A percentile compares a stretch with the other conserved stretches of the same genome.
Conservation (phyloP, 2,329 filamentous ascomycete genomes). For the Calonectria crousiana region DNA sequence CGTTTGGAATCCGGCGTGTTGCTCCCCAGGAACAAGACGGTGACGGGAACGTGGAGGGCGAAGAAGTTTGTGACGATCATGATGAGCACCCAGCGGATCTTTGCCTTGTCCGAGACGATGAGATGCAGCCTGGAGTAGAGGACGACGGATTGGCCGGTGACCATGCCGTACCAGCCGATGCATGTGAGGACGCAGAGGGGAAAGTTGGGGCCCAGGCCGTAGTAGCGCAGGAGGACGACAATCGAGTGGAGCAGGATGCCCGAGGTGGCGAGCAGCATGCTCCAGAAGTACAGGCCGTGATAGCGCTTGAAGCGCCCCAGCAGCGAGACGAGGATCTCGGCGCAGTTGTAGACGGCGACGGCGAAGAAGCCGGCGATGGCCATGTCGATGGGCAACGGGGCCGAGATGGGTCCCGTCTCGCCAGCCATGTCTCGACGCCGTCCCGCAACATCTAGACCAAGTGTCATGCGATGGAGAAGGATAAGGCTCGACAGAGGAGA, state of each 20-base stretch:
- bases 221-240: slow-evolving; percentile 10
- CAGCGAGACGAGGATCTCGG: slow-evolving; percentile 2
- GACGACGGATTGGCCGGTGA: slow-evolving; percentile 71
- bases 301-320: slow-evolving; percentile 8
- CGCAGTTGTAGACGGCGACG: slow-evolving; percentile 9
- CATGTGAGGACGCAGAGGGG: slow-evolving; percentile 8
- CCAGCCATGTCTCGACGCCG: slow-evolving; percentile 5
- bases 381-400: slow-evolving; percentile 12
- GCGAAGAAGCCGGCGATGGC: slow-evolving; percentile 17
- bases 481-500: neutral
- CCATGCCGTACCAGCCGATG: slow-evolving; percentile 58
- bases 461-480: neutral
- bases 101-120: slow-evolving; percentile 62
- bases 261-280: slow-evolving; percentile 1
- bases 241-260: slow-evolving; percentile 1
- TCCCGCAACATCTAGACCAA: neutral
- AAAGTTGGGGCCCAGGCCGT: slow-evolving; percentile 6
- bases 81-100: slow-evolving; percentile 62
- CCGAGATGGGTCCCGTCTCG: slow-evolving; percentile 18
- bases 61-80: slow-evolving; percentile 70
- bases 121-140: slow-evolving; percentile 73
- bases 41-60: slow-evolving; percentile 66
- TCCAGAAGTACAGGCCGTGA: slow-evolving; percentile 17
- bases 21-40: slow-evolving; percentile 66
- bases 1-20: slow-evolving; percentile 48